Base-by-base conservation (phyloP, 1,284 basidiomycete genomes). In the Cutaneotrichosporon arboriforme region DNA sequence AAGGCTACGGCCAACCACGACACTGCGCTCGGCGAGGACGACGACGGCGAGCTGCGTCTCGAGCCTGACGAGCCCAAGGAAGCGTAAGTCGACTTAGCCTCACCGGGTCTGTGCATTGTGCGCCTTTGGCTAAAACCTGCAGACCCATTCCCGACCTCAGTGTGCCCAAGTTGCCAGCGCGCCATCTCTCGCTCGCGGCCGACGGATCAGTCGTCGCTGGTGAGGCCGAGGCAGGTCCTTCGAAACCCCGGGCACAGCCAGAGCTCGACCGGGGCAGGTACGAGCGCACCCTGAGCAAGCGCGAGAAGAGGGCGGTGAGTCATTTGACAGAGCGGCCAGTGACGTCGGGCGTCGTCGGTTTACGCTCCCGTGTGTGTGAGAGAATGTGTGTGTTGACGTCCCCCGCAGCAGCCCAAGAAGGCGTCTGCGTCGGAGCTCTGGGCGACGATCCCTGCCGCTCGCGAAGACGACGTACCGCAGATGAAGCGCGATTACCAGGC, bases 401-500 rank as follows among this genome's bases (percentile, higher is more conserved):
- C 33, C 49, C 33, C 15, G 37, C 52, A 67, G 66, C 67, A 70
- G 62, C 68, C 87, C 34, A 84, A 81, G 67, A 82, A 83, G 57
- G 82, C 82, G 53, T 90, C 89, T 0, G 83, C 89, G 1, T 91
- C 90, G 0, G 81, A 85, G 44, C 80, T 82, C 48, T 98, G 94
- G 93, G 92, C 90, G 65, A 87, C 94, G 65, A 81, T 97, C 54
- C 92, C 94, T 26, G 83, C 89, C 7, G 88, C 90, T 20, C 77
- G 84, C 18, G 84, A 86, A 52, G 83, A 87, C 9, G 84, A 91
- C 56, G 78, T 92, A 7, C 88, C 90, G 33, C 83, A 87, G 53
- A 80, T 97, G 60, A 81, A 91, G 66, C 84, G 88, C 52, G 93
- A 98, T 77, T 88, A 97, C 34, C 91, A 97, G 72, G 90, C 94